phyloP scores from a whole-genome alignment of 78 protist species.

The Thecamonas trahens region DNA sequence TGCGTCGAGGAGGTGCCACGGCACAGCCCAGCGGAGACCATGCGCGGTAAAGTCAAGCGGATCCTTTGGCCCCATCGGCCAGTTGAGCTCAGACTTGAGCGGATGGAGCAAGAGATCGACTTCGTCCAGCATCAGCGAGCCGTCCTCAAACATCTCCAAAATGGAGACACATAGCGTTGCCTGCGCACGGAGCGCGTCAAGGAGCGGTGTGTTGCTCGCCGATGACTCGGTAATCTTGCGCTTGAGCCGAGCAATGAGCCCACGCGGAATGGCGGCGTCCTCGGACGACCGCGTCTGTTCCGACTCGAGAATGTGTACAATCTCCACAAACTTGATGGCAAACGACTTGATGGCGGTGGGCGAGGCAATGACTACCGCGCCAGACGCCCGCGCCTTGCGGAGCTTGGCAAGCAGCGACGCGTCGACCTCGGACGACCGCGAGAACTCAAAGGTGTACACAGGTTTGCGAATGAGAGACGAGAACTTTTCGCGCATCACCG shows the following conservation, averaged over 20 bases:
- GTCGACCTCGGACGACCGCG: no score
- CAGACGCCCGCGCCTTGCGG: not conserved
- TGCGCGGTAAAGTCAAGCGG: conserved; percentile 21
- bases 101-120: conserved; percentile 72
- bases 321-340: conserved; percentile 43
- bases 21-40: conserved; percentile 58
- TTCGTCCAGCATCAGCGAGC: conserved; percentile 37
- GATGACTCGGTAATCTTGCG: no score
- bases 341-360: conserved; percentile 43
- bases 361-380: conserved; percentile 16
- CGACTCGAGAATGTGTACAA: conserved; percentile 15
- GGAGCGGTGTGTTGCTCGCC: no score
- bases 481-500: conserved; percentile 43
- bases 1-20: conserved; percentile 46
- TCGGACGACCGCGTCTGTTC: not conserved
- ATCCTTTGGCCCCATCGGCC: conserved; percentile 51
- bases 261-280: not conserved
- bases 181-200: no score
- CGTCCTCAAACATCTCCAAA: conserved; percentile 2
- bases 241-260: no score
- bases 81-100: conserved; percentile 61
- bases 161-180: no score
- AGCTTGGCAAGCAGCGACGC: no score
- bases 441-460: conserved; percentile 47
- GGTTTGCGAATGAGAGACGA: conserved; percentile 39